A percentile compares a stretch with the other conserved stretches of the same genome.
These are phyloP conservation scores for Phytophthora parvispora DNA, from an alignment of 352 stramenopile species.

Conservation along the genomic window DNA sequence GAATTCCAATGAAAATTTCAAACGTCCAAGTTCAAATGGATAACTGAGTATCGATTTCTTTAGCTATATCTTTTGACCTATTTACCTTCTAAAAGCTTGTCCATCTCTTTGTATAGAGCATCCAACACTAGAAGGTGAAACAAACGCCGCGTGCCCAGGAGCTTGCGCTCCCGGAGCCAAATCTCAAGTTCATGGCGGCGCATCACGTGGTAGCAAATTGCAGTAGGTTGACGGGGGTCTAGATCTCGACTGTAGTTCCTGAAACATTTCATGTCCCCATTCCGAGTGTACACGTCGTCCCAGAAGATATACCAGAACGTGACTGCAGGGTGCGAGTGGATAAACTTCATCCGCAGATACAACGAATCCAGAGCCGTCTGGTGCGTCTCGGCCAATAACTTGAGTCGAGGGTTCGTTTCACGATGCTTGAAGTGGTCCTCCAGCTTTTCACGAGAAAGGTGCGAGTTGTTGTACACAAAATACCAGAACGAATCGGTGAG, in stretches of 20 bases:
- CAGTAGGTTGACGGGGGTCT: neutral
- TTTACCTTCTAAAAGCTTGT: neutral
- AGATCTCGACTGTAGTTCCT: neutral
- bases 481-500: neutral
- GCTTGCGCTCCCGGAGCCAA: neutral
- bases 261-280: neutral
- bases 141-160: neutral
- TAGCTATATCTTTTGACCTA: no score
- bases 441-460: neutral
- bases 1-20: no score
- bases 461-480: neutral
- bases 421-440: neutral
- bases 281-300: neutral
- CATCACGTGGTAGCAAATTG: neutral
- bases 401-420: neutral
- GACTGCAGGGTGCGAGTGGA: neutral
- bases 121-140: neutral
- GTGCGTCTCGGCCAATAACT: neutral
- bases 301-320: slow-evolving; percentile 1
- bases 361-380: neutral
- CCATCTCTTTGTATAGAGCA: neutral
- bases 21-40: no score
- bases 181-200: neutral
- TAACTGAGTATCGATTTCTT: no score
- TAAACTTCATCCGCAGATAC: neutral